Evolutionary conservation across 2,329 filamentous ascomycete species (phyloP).

Genomic region (Didymella lethalis): DNA sequence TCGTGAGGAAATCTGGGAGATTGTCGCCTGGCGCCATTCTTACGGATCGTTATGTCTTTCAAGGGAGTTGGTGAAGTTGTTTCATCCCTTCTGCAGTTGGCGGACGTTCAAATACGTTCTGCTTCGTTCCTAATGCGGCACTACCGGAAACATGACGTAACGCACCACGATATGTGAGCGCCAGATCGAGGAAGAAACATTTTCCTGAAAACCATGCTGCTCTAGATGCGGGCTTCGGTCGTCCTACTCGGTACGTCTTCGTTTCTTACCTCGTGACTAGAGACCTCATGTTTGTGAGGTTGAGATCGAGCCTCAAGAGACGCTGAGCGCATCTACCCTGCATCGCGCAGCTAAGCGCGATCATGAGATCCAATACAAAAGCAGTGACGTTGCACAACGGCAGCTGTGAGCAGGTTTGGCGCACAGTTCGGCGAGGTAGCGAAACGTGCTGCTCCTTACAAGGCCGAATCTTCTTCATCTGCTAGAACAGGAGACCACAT

Average conservation of each 20-base stretch:
- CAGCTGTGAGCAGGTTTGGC: slow-evolving; percentile 13
- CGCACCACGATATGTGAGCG: slow-evolving; percentile 10
- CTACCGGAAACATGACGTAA: slow-evolving; percentile 22
- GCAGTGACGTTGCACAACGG: slow-evolving; percentile 10
- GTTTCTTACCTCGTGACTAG: neutral
- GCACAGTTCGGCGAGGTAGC: slow-evolving; percentile 21
- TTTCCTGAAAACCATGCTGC: neutral
- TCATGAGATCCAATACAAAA: slow-evolving; percentile 9
- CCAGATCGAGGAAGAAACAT: slow-evolving; percentile 7
- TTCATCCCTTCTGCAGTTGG: neutral
- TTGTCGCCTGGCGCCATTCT: slow-evolving; percentile 36
- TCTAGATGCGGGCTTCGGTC: neutral
- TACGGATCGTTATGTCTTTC: neutral
- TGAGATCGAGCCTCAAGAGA: neutral
- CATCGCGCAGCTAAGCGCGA: slow-evolving; percentile 6
- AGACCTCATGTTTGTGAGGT: neutral
- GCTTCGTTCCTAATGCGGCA: slow-evolving; percentile 15
- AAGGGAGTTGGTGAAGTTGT: neutral
- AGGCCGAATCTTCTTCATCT: neutral
- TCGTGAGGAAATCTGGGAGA: slow-evolving; percentile 38
- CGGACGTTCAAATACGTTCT: neutral
- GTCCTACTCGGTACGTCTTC: neutral
- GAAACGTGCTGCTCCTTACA: slow-evolving; percentile 1
- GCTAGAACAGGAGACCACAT: slow-evolving; percentile 10
- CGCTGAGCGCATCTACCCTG: slow-evolving; percentile 1